Evolutionary conservation across 306 rosid species (phyloP), one percentile per base, ranked within the genome.

Genomic region (Glycine soja): DNA sequence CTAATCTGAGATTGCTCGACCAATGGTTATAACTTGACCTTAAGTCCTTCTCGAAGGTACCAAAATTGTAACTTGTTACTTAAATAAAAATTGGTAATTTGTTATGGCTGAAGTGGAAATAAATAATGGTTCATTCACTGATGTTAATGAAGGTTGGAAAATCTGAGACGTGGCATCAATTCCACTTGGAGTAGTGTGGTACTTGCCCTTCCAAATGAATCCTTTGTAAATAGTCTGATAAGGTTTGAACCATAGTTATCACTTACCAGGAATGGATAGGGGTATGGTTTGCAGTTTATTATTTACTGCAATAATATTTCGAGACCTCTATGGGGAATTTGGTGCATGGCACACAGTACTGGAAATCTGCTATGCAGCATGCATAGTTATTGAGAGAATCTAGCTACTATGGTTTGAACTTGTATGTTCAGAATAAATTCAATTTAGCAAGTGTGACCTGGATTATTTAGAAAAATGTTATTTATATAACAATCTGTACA

Each of bases 361-460:
- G 32, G 62, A 56, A 56, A 56, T 56, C 58, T n/a, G 32, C 62
- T 19, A 16, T 58, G 36, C 36, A 58, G 36, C 8, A 8, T 58
- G 64, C 64, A 18, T 18, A 18, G 64, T 58, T 19, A 58, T 19
- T 10, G 14, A 15, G 65, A 24, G 38, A 19, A 58, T 58, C 6
- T 58, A 38, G 7, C 14, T 0, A 19, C 15, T 62, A 32, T 32
- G 15, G 10, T 10, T 65, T 65, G 50, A 65, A 38, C 12, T 74
- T 74, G 10, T 10, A 16, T 40, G 18, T 63, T 63, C 12, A 16
- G 11, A 56, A 74, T 11, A 34, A 4, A n/a, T 10, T 72, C 77
- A 74, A 56, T 13, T 54, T 54, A 54, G 66, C 38, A 15, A 54
- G 52, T 15, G 6, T 73, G 78, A 56, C 40, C 38, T 54, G 46